Conservation (phyloP, 805 yeast genomes). For the Cyberlindnera veronae region DNA sequence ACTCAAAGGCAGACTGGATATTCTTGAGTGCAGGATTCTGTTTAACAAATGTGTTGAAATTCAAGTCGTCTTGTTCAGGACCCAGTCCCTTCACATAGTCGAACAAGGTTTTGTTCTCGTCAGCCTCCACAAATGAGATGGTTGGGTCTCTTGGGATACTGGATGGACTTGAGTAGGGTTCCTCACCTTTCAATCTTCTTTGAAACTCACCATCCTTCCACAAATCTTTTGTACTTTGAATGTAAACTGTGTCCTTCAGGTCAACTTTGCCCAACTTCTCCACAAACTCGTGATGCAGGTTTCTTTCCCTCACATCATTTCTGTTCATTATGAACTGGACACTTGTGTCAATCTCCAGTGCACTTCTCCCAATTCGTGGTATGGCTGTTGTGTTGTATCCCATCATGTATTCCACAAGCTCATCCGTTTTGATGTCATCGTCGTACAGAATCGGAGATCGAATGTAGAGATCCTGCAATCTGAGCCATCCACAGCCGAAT, state of each 20-base stretch:
- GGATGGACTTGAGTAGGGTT: slow-evolving; percentile 27
- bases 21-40: slow-evolving; percentile 22
- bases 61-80: slow-evolving; percentile 5
- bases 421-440: slow-evolving; percentile 29
- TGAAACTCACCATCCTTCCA: slow-evolving; percentile 56
- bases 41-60: slow-evolving; percentile 23
- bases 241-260: slow-evolving; percentile 24
- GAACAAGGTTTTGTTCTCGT: slow-evolving; percentile 34
- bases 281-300: slow-evolving; percentile 48
- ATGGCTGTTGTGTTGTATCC: slow-evolving; percentile 24
- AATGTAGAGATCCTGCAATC: slow-evolving; percentile 44
- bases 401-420: slow-evolving; percentile 32
- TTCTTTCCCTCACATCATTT: slow-evolving; percentile 37
- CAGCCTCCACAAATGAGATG: slow-evolving; percentile 41
- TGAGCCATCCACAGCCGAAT: slow-evolving; percentile 80
- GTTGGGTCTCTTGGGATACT: slow-evolving; percentile 26
- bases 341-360: slow-evolving; percentile 68
- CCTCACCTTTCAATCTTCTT: slow-evolving; percentile 39
- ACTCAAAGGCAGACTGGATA: slow-evolving; percentile 33
- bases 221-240: slow-evolving; percentile 50
- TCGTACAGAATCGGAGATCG: slow-evolving; percentile 50
- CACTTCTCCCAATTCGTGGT: slow-evolving; percentile 56
- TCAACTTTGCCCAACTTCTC: slow-evolving; percentile 30
- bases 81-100: slow-evolving; percentile 27
- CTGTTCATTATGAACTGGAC: slow-evolving; percentile 64